Evolutionary conservation across 1,139 yeast genomes (phyloP).

Genomic region (Taphrina wiesneri): DNA sequence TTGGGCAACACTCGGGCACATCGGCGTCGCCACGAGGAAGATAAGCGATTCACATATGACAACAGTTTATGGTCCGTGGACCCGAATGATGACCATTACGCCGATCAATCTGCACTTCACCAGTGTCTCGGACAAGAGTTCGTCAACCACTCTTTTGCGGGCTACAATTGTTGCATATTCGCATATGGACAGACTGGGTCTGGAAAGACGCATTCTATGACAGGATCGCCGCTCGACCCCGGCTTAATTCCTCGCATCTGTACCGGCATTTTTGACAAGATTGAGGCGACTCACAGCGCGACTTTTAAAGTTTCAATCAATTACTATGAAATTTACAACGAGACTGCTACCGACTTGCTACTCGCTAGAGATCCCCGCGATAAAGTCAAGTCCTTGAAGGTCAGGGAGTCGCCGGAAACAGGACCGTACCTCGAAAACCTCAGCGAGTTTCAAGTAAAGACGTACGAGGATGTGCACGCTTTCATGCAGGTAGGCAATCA

Average conservation of each 20-base stretch:
- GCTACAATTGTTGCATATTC: conserved; percentile 79
- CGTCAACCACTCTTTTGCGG: conserved; percentile 64
- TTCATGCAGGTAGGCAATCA: conserved; percentile 45
- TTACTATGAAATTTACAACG: conserved; percentile 72
- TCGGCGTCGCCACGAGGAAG: conserved; percentile 40
- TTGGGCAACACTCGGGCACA: conserved; percentile 11
- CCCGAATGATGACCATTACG: conserved; percentile 46
- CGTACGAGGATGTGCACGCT: conserved; percentile 39
- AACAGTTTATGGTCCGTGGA: conserved; percentile 62
- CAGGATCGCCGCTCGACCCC: conserved; percentile 48
- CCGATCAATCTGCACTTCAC: conserved; percentile 57
- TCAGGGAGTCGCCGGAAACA: conserved; percentile 57
- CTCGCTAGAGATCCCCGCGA: conserved; percentile 39
- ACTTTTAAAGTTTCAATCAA: conserved; percentile 58
- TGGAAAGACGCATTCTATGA: conserved; percentile 84
- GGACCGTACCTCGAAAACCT: conserved; percentile 65
- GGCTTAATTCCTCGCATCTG: conserved; percentile 67
- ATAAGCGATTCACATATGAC: conserved; percentile 56
- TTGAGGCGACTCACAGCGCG: conserved; percentile 45
- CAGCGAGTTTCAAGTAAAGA: conserved; percentile 38
- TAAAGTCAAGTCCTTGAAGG: conserved; percentile 51
- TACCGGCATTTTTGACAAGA: conserved; percentile 55
- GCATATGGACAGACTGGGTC: conserved; percentile 91
- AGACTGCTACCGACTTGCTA: conserved; percentile 62
- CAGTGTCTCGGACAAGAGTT: conserved; percentile 58